These are phyloP conservation scores for Coniferiporia sulphurascens DNA, from an alignment of 1,284 basidiomycete species.

Conservation along the genomic window DNA sequence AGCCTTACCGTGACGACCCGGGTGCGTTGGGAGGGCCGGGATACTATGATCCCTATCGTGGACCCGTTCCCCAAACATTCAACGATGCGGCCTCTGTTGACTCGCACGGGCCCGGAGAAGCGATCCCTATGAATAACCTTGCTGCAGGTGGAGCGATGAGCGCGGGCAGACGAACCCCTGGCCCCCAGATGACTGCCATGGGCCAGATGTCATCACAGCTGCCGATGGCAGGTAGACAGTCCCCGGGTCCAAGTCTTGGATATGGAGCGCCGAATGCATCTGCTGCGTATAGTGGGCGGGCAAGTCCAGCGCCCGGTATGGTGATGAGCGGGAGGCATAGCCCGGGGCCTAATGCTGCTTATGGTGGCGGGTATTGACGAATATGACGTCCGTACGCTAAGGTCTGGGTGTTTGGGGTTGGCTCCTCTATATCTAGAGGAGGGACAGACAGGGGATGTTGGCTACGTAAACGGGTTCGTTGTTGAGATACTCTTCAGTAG, in stretches of 20 bases:
- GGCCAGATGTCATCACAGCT: background rate
- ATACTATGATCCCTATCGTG: slow-evolving; percentile 76
- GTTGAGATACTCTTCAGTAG: background rate
- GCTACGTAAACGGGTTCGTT: background rate
- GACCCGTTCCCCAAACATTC: slow-evolving; percentile 63
- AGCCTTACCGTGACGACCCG: slow-evolving; percentile 69
- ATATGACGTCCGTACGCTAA: background rate
- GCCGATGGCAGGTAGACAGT: slow-evolving; percentile 10
- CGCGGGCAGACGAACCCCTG: slow-evolving; percentile 42
- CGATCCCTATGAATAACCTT: slow-evolving; percentile 76
- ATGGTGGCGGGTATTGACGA: slow-evolving; percentile 12
- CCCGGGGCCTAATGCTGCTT: slow-evolving; percentile 10
- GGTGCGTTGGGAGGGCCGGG: slow-evolving; percentile 28
- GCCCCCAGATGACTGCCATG: slow-evolving; percentile 42
- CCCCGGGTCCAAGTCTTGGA: slow-evolving; percentile 7
- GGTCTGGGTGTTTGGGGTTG: background rate
- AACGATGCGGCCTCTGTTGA: slow-evolving; percentile 35
- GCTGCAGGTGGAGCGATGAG: slow-evolving; percentile 40
- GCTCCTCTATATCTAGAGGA: background rate
- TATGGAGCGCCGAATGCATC: background rate
- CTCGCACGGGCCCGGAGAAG: slow-evolving; percentile 36
- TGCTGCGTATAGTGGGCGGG: background rate
- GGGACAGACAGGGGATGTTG: background rate
- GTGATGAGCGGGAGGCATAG: background rate
- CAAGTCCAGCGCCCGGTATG: slow-evolving; percentile 12